Evolutionary conservation across 805 yeast species (phyloP), one percentile per base, ranked within the genome.

Genomic region (Yarrowia bubula): DNA sequence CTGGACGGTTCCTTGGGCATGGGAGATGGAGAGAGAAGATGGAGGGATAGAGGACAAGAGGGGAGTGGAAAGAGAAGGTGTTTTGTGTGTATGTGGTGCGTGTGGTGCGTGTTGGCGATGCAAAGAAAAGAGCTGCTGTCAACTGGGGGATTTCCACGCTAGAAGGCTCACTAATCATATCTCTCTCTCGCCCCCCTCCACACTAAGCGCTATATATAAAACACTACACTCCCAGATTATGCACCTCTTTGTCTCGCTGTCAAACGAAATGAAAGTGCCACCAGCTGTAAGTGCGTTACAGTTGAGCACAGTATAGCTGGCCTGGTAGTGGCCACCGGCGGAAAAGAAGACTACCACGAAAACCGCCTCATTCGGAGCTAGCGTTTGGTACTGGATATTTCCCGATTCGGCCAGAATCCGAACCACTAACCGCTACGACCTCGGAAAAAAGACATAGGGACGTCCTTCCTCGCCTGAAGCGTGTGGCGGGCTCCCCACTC

Each of bases 151-250:
- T 17, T 35, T 48, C 55, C 55, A 17, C 41, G 55, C 55, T 48
- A 48, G 55, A 48, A 48, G 55, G 41, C 41, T 33, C 55, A 35
- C 55, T 48, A 48, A 32, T 33, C 53, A 33, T 48, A 35, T 48
- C 41, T 33, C 53, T 48, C 55, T 17, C 22, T 15, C 18, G 13
- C 38, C 38, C 55, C 39, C 53, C 39, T 46, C 51, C 53, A 48
- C 53, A 48, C 53, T 48, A 48, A 48, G 39, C 53, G 39, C 53
- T 48, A 48, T 48, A 48, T 48, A 48, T 48, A 48, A 48, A 48
- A 32, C 39, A 10, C 15, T 33, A 35, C 55, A 33, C 35, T 22
- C 28, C 17, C 41, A 17, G 55, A 48, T 48, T 48, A 48, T 48
- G 55, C 41, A 48, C 55, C 41, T 48, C 55, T 48, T 48, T 48